These are phyloP conservation scores for Samsoniella hepiali DNA, from an alignment of 2,329 filamentous ascomycete genomes.

Conservation along the genomic window DNA sequence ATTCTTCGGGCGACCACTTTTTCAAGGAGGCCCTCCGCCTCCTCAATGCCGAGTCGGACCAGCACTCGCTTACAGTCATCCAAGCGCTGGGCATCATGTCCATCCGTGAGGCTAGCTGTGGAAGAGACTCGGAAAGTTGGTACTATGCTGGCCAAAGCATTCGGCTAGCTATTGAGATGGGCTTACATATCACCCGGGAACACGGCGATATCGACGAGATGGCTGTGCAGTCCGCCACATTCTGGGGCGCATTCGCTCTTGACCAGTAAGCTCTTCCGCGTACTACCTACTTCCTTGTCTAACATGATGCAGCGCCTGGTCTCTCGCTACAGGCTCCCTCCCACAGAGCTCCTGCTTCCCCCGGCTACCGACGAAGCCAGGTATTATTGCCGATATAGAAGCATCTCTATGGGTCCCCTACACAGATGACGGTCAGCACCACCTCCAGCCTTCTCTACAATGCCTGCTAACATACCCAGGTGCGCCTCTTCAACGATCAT, in stretches of 20 bases:
- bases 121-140: constrained; percentile 69
- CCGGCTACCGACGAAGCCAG: constrained; percentile 56
- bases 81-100: constrained; percentile 76
- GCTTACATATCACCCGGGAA: constrained; percentile 55
- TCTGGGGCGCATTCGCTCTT: constrained; percentile 60
- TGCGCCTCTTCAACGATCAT: constrained; percentile 51
- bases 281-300: constrained; percentile 23
- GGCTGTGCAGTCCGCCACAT: constrained; percentile 58
- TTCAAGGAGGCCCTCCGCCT: constrained; percentile 66
- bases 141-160: constrained; percentile 71
- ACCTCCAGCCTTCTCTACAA: not conserved
- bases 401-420: constrained; percentile 58
- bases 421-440: constrained; percentile 52
- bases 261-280: constrained; percentile 53
- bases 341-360: constrained; percentile 58
- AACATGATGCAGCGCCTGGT: constrained; percentile 53
- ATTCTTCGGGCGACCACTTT: constrained; percentile 69
- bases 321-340: constrained; percentile 59
- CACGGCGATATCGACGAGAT: constrained; percentile 52
- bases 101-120: constrained; percentile 69
- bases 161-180: constrained; percentile 68
- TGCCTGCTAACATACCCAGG: constrained; percentile 33
- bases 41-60: constrained; percentile 54
- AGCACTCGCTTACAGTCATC: constrained; percentile 65
- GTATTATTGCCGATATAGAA: constrained; percentile 59